Conservation (phyloP, 2,329 filamentous ascomycete genomes). For the Plectosphaerella sp. region DNA sequence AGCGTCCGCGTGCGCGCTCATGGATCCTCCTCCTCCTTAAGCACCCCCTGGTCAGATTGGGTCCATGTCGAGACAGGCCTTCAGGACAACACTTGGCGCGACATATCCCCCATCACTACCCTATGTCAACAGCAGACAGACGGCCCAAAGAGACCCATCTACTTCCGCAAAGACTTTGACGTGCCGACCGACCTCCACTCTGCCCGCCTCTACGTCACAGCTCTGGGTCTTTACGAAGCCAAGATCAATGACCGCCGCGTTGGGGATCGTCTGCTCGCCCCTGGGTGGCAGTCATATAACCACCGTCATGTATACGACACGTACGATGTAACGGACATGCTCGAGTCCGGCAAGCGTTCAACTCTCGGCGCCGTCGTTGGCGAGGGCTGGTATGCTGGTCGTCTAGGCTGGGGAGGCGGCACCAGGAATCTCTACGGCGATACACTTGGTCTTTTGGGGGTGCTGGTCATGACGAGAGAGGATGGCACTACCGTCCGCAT, state of each 20-base stretch:
- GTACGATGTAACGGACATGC: slow-evolving; percentile 41
- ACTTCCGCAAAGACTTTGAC: slow-evolving; percentile 28
- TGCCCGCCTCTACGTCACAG: slow-evolving; percentile 43
- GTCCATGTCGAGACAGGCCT: slow-evolving; percentile 30
- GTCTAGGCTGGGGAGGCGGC: slow-evolving; percentile 23
- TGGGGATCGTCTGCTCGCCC: slow-evolving; percentile 36
- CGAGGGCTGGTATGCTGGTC: slow-evolving; percentile 45
- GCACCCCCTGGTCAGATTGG: slow-evolving; percentile 24
- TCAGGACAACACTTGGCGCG: slow-evolving; percentile 24
- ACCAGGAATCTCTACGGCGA: slow-evolving; percentile 32
- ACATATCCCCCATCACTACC: slow-evolving; percentile 18
- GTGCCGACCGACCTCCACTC: slow-evolving; percentile 16
- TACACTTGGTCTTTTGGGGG: slow-evolving; percentile 30
- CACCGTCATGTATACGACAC: slow-evolving; percentile 48
- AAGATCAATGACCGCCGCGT: slow-evolving; percentile 41
- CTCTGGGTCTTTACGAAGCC: slow-evolving; percentile 39
- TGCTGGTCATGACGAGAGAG: slow-evolving; percentile 28
- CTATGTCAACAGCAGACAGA: slow-evolving; percentile 16
- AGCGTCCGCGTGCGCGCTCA: slow-evolving; percentile 27
- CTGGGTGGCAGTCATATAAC: slow-evolving; percentile 49
- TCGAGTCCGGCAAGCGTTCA: slow-evolving; percentile 27
- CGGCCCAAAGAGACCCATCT: slow-evolving; percentile 20
- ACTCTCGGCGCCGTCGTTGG: slow-evolving; percentile 35
- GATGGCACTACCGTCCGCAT: slow-evolving; percentile 22
- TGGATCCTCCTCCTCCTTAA: slow-evolving; percentile 14